Base-by-base conservation (phyloP, 139 green algal species). In the Mesostigma viride region DNA sequence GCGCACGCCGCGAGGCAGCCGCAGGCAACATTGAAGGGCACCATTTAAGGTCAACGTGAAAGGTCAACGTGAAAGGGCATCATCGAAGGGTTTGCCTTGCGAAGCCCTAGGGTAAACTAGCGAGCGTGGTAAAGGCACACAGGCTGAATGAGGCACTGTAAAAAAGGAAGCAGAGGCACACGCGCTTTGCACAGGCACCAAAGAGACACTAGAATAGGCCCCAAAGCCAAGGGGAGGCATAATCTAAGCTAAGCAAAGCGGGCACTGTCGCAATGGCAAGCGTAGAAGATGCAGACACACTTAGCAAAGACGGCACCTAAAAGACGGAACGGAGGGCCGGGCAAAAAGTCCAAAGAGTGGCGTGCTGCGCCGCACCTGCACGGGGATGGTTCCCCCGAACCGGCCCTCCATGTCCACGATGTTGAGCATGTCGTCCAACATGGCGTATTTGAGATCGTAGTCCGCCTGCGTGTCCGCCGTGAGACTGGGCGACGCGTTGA, bases 401-500 rank as follows among this genome's bases (percentile, higher is more conserved):
- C 44, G 28, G 4, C 35, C 47, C 47, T 69, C 66, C 32, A 75
- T 46, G 56, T 74, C 66, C 1, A 76, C 34, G 40, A 74, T 8
- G 20, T 47, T 59, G 27, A 76, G 22, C 45, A 72, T 57, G 62
- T 85, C 83, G 62, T 91, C 81, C 2, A 91, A 72, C 78, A 91
- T 83, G 24, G 67, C 81, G 32, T 72, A 81, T 69, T 91, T 91
- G 58, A 91, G 79, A 35, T 75, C 70, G 44, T 73, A 79, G 75
- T 91, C 85, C 1, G 60, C 56, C 53, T 69, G 70, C 44, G 85
- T 84, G 36, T 78, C 78, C 14, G 79, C 77, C 0, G 65, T 80
- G 35, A 92, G 75, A 1, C 68, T 82, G 8, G 86, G 86, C 17
- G 77, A 86, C 11, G 86, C 84, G 45, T 92, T 92, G 35, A 89